phyloP scores from a whole-genome alignment of 352 stramenopile genomes.

The Phytophthora crassamura region DNA sequence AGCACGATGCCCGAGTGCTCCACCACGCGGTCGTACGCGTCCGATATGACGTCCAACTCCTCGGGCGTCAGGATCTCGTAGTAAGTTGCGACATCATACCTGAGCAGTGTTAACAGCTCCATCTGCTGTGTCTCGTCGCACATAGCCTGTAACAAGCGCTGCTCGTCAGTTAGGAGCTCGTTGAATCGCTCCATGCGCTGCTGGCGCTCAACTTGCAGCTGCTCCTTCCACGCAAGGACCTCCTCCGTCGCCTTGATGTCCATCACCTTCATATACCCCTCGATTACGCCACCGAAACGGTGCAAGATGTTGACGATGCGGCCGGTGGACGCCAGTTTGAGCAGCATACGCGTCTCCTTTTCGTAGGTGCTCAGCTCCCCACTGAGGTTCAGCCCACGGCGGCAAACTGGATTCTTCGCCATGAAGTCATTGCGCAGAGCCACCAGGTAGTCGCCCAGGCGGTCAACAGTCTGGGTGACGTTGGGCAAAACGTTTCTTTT shows the following conservation, averaged over 20 bases:
- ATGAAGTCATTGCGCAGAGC: conserved; percentile 26
- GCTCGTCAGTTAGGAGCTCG: conserved; percentile 15
- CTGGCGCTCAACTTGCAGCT: conserved; percentile 20
- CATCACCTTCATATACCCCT: conserved; percentile 27
- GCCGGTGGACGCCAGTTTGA: conserved; percentile 17
- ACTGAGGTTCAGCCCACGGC: conserved; percentile 12
- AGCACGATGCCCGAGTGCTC: conserved; percentile 27
- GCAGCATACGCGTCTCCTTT: too few species aligned
- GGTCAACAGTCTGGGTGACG: conserved; percentile 16
- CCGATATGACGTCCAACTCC: conserved; percentile 35
- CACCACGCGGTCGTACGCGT: conserved; percentile 24
- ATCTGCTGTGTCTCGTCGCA: conserved; percentile 34
- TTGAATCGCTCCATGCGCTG: conserved; percentile 25
- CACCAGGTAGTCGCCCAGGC: conserved; percentile 34
- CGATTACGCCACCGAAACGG: conserved; percentile 20
- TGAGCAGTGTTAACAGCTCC: conserved; percentile 33
- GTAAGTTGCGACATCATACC: conserved; percentile 17
- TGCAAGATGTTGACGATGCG: conserved; percentile 19
- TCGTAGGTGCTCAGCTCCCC: too few species aligned
- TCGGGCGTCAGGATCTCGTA: conserved; percentile 17
- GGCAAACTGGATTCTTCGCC: not conserved
- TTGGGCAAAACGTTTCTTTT: conserved; percentile 10
- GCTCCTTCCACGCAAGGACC: conserved; percentile 17
- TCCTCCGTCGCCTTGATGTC: conserved; percentile 19
- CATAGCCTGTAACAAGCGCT: conserved; percentile 18